Evolutionary conservation across 176 grass and related monocot species (phyloP).

Genomic region (Zoysia japonica): DNA sequence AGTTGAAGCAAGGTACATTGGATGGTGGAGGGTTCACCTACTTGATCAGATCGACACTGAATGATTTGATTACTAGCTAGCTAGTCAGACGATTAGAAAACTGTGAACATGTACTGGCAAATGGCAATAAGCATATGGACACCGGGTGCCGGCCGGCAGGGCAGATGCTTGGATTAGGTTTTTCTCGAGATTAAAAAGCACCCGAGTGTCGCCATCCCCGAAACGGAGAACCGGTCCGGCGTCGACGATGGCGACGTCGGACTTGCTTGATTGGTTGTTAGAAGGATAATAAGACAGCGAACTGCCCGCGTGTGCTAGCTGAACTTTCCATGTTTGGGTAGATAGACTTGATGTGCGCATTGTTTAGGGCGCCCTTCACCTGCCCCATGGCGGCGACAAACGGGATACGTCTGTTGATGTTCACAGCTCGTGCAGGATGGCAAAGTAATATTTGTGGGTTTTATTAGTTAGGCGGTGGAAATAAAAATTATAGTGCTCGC

Average conservation of each 20-base stretch:
- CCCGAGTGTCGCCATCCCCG: constrained; percentile 47
- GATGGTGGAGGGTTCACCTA: constrained; percentile 53
- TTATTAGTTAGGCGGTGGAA: background rate
- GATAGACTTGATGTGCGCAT: constrained; percentile 7
- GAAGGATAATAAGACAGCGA: too few species aligned
- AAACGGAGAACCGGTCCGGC: constrained; percentile 4
- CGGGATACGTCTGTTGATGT: background rate
- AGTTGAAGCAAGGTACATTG: constrained; percentile 29
- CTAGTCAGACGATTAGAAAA: background rate
- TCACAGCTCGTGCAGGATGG: background rate
- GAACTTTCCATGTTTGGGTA: constrained; percentile 42
- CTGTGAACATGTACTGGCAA: background rate
- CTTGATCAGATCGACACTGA: constrained; percentile 28
- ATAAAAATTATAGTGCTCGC: background rate
- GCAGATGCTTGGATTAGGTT: constrained; percentile 50
- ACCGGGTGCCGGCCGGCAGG: constrained; percentile 23
- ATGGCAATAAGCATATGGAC: background rate
- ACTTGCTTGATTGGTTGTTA: background rate
- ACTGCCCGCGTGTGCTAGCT: background rate
- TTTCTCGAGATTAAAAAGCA: constrained; percentile 18
- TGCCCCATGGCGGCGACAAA: constrained; percentile 29
- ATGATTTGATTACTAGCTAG: constrained; percentile 14
- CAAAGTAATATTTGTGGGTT: background rate
- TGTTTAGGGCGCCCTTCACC: constrained; percentile 49
- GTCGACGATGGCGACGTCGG: background rate